Base-by-base conservation (phyloP, 78 protist genomes). In the Kipferlia bialata region DNA sequence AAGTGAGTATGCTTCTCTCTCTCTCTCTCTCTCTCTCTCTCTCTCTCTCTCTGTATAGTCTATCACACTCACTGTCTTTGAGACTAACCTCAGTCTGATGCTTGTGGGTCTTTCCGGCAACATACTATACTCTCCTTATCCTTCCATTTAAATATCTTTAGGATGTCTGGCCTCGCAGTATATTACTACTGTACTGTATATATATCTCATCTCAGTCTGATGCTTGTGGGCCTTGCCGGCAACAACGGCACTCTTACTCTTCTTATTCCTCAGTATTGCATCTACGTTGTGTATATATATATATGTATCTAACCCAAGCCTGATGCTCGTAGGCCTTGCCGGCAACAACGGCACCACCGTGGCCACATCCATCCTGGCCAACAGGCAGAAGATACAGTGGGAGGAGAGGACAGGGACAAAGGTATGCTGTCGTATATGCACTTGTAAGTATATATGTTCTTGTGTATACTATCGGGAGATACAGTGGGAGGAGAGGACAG, bases 271-370 rank as follows among this genome's bases (percentile, higher is more conserved):
- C 24, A 53, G 24, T n/a, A n/a, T 53, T n/a, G 24, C 24, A 53
- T n/a, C 24, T 53, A 53, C 24, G 24, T n/a, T 53, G 24, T 53
- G 24, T n/a, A n/a, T n/a, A n/a, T n/a, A n/a, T n/a, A n/a, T n/a
- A n/a, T n/a, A n/a, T n/a, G 54, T 65, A 31, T 58, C 70, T 18
- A 60, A 59, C 28, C 28, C 16, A 28, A 63, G 73, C 60, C 53
- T 89, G 53, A 87, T 96, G 95, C 58, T 96, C 29, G 96, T 93
- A 62, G 99, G 99, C 48, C 68, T 69, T 64, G 97, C 95, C 39
- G 99, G 99, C 69, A 96, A 93, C 91, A 96, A 96, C 85, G 99
- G 99, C 26, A 55, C 98, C 26, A 93, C 98, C 2, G 68, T 92
- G 1, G 80, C 87, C 12, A 96, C 91, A 18, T 86, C 90, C 38